Percentiles rank a stretch among this genome's conserved stretches.
Evolutionary conservation across 2,329 filamentous ascomycete species (phyloP).

Genomic region (Talaromyces amestolkiae): DNA sequence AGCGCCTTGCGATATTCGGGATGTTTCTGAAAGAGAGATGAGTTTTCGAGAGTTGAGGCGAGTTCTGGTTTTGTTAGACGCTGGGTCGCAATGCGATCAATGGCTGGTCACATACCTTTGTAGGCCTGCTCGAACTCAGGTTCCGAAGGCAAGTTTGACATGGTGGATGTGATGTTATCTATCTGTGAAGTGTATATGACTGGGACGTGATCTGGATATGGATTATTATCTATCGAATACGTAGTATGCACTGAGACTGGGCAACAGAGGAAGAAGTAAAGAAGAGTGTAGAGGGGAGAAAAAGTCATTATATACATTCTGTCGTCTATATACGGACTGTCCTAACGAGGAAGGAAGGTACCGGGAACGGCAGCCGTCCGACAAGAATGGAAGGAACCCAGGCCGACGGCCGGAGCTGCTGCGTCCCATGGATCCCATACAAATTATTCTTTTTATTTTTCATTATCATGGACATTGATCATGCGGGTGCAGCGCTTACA

Average conservation of each 20-base stretch:
- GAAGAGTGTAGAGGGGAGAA: not conserved
- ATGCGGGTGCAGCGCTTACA: not conserved
- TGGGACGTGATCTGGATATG: not conserved
- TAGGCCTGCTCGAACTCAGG: slow-evolving; percentile 99
- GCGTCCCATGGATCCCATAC: not conserved
- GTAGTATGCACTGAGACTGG: not conserved
- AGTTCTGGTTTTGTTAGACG: slow-evolving; percentile 63
- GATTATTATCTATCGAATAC: not conserved
- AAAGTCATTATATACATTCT: not conserved
- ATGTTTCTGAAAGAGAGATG: slow-evolving; percentile 86
- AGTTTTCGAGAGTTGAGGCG: slow-evolving; percentile 89
- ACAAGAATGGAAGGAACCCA: not conserved
- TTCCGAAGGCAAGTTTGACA: slow-evolving; percentile 83
- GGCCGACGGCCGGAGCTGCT: slow-evolving; percentile 3
- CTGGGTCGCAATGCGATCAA: not conserved
- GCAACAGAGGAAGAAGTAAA: not conserved
- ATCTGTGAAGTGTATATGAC: not conserved
- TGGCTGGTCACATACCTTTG: slow-evolving; percentile 61
- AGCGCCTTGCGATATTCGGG: slow-evolving; percentile 93
- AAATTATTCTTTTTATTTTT: not conserved
- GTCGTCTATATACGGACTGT: not conserved
- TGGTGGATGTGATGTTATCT: slow-evolving; percentile 35
- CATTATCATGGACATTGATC: not conserved
- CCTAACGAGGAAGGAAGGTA: not conserved
- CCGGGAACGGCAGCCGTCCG: not conserved